Percentiles rank a stretch among this genome's conserved stretches.
phyloP scores from a whole-genome alignment of 2,329 filamentous ascomycete genomes.

The Colletotrichum sp. region DNA sequence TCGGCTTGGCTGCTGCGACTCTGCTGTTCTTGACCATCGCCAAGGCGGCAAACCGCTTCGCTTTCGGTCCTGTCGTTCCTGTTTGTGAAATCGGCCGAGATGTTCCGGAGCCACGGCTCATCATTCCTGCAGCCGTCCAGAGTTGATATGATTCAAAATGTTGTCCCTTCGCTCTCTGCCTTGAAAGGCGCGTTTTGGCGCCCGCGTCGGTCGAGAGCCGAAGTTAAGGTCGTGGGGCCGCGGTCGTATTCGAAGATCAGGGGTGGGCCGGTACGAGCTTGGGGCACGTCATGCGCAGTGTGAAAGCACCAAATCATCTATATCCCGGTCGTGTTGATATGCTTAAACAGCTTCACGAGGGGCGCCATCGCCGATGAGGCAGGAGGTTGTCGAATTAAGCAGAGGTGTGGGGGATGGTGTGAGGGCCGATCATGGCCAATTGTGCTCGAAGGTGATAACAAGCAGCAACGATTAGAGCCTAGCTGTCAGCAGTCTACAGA shows the following conservation, averaged over 20 bases:
- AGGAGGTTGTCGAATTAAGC: not conserved
- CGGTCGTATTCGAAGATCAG: conserved; percentile 6
- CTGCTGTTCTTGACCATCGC: not conserved
- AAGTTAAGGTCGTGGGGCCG: conserved; percentile 8
- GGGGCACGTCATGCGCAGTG: not conserved
- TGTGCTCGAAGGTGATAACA: not conserved
- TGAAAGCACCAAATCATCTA: not conserved
- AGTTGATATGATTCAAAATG: not conserved
- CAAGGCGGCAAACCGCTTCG: not conserved
- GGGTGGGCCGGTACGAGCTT: not conserved
- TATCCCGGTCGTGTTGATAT: not conserved
- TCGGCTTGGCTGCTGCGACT: not conserved
- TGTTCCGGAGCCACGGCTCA: not conserved
- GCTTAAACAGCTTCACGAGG: not conserved
- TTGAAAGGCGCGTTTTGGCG: not conserved
- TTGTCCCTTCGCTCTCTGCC: not conserved
- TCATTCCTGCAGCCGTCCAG: not conserved
- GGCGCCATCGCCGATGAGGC: not conserved
- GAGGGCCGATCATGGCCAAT: not conserved
- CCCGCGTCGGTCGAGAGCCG: not conserved
- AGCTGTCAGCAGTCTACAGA: not conserved
- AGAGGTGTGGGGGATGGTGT: not conserved
- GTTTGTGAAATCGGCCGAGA: not conserved
- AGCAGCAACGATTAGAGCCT: not conserved
- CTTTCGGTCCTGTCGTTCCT: not conserved